These are phyloP conservation scores for Fusarium nurragi DNA, from an alignment of 2,329 filamentous ascomycete species.

Conservation along the genomic window DNA sequence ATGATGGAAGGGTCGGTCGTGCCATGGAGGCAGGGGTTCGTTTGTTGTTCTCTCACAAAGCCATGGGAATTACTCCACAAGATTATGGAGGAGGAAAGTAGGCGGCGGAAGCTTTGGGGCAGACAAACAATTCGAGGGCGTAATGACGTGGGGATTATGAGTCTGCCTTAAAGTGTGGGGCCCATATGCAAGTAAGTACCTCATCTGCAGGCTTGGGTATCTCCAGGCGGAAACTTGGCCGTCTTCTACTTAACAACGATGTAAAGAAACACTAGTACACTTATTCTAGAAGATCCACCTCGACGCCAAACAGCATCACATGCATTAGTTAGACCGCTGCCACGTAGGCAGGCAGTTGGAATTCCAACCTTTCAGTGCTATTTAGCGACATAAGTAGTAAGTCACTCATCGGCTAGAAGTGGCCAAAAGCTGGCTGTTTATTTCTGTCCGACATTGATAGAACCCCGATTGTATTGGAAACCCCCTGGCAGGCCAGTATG, in stretches of 20 bases:
- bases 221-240: too few relatives aligned
- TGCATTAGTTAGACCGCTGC: slow-evolving; percentile 14
- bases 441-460: too few relatives aligned
- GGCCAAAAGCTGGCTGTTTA: too few relatives aligned
- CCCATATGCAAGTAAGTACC: slow-evolving; percentile 11
- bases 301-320: slow-evolving; percentile 11
- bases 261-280: not conserved
- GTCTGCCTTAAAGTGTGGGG: slow-evolving; percentile 34
- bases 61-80: not conserved
- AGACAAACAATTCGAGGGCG: slow-evolving; percentile 20
- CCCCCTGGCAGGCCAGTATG: too few relatives aligned
- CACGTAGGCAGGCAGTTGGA: too few relatives aligned
- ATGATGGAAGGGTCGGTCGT: slow-evolving; percentile 22
- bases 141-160: slow-evolving; percentile 32
- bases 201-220: not conserved
- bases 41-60: slow-evolving; percentile 9
- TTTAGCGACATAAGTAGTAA: too few relatives aligned
- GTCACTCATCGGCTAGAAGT: too few relatives aligned
- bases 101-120: slow-evolving; percentile 9
- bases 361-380: too few relatives aligned
- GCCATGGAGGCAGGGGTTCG: slow-evolving; percentile 32
- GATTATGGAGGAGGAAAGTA: not conserved
- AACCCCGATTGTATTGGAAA: too few relatives aligned
- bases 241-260: not conserved
- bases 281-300: slow-evolving; percentile 17